Conservation (phyloP, 2,329 filamentous ascomycete genomes). For the Penicillium sp. region DNA sequence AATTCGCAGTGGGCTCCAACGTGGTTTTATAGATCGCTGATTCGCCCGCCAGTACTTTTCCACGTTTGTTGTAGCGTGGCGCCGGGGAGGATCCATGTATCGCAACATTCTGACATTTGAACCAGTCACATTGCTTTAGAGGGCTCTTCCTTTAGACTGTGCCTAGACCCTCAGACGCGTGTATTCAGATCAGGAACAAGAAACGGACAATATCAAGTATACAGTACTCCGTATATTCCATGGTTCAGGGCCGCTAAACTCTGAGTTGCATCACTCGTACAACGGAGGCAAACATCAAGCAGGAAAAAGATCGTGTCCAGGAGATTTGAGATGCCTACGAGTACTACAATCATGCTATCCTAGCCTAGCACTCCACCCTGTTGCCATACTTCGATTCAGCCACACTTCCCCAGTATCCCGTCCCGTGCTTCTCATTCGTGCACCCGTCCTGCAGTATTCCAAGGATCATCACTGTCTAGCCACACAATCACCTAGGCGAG, state of each 20-base stretch:
- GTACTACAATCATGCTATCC: conserved; percentile 2
- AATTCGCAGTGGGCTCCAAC: conserved; percentile 11
- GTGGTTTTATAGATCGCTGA: conserved; percentile 2
- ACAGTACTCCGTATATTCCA: neutral
- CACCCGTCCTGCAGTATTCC: neutral
- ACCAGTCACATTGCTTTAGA: conserved; percentile 10
- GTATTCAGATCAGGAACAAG: conserved; percentile 1
- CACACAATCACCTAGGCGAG: conserved; percentile 4
- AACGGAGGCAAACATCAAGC: neutral
- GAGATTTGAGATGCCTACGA: neutral
- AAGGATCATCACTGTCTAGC: conserved; percentile 12
- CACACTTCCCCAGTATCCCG: neutral
- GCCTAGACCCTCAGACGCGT: neutral
- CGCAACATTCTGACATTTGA: neutral
- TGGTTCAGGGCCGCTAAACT: neutral
- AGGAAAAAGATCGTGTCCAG: neutral
- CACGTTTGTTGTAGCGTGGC: conserved; percentile 13
- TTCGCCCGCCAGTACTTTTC: conserved; percentile 11
- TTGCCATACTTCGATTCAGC: conserved; percentile 9
- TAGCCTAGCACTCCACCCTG: conserved; percentile 8
- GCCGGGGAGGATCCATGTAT: conserved; percentile 13
- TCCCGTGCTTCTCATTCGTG: conserved; percentile 9
- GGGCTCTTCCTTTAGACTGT: neutral
- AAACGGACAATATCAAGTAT: neutral
- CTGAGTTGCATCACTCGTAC: neutral